These are phyloP conservation scores for Trichoderma semiorbis DNA, from an alignment of 2,329 filamentous ascomycete genomes.

Conservation along the genomic window DNA sequence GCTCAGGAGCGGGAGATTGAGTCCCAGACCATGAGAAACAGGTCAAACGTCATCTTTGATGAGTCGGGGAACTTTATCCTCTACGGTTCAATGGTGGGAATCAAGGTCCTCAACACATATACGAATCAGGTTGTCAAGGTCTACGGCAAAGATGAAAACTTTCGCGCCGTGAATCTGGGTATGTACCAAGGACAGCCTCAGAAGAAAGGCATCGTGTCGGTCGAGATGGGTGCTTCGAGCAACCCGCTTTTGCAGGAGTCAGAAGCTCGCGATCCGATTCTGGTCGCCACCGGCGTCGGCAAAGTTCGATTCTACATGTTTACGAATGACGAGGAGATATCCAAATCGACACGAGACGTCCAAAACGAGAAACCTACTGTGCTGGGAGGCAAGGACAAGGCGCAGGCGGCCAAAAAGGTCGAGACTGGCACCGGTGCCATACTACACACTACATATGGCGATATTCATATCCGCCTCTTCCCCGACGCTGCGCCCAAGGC, in stretches of 20 bases:
- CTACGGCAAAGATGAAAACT: conserved; percentile 85
- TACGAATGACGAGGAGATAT: conserved; percentile 80
- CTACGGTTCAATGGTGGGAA: conserved; percentile 86
- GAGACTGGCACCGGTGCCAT: conserved; percentile 77
- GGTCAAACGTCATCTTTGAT: conserved; percentile 87
- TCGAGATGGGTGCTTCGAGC: conserved; percentile 93
- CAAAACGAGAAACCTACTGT: conserved; percentile 89
- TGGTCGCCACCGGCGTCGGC: conserved; percentile 76
- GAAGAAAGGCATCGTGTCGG: conserved; percentile 87
- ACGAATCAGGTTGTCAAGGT: conserved; percentile 90
- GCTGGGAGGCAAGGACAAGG: conserved; percentile 53
- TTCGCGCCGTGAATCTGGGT: conserved; percentile 76
- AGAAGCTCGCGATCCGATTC: conserved; percentile 83
- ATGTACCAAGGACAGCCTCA: conserved; percentile 94
- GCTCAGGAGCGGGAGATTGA: conserved; percentile 86
- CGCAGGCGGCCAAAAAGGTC: conserved; percentile 51
- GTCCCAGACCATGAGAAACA: conserved; percentile 60
- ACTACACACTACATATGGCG: conserved; percentile 88
- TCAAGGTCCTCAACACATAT: conserved; percentile 94
- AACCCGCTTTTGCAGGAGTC: conserved; percentile 93
- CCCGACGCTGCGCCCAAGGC: conserved; percentile 89
- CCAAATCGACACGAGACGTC: conserved; percentile 81
- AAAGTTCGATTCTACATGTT: conserved; percentile 98
- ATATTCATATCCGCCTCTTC: conserved; percentile 90
- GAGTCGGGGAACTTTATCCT: conserved; percentile 94